These are phyloP conservation scores for Trametes polyzona DNA, from an alignment of 1,284 basidiomycete species.

Conservation along the genomic window DNA sequence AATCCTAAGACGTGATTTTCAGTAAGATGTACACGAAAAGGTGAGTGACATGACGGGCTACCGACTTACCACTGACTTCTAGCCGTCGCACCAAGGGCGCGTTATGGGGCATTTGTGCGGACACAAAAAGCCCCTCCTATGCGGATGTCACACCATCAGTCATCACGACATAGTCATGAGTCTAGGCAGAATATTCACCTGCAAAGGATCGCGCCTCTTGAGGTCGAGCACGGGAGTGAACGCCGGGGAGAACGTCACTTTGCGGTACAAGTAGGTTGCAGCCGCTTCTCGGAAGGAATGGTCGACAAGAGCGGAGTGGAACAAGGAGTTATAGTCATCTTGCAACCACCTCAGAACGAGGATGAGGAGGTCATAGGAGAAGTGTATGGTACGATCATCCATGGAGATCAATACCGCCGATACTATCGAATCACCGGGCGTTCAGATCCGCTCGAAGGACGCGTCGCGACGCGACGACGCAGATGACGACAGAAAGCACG, in stretches of 20 bases:
- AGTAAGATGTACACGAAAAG: background rate
- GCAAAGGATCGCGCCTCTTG: slow-evolving; percentile 38
- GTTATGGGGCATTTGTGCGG: slow-evolving; percentile 46
- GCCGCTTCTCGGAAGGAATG: slow-evolving; percentile 45
- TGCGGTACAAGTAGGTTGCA: slow-evolving; percentile 47
- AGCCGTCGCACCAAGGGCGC: slow-evolving; percentile 44
- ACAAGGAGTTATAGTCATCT: slow-evolving; percentile 41
- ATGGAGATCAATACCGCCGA: too few species aligned
- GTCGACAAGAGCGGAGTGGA: slow-evolving; percentile 47
- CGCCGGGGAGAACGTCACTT: slow-evolving; percentile 45
- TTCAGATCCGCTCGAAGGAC: too few species aligned
- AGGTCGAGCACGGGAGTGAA: slow-evolving; percentile 39
- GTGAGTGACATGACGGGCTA: background rate
- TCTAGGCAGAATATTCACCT: slow-evolving; percentile 32
- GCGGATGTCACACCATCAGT: background rate
- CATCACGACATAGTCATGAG: background rate
- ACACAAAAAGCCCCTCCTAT: slow-evolving; percentile 37
- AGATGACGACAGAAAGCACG: too few species aligned
- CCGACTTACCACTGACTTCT: slow-evolving; percentile 46
- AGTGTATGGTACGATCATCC: too few species aligned
- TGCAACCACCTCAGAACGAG: slow-evolving; percentile 38
- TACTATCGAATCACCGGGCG: too few species aligned
- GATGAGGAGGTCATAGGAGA: slow-evolving; percentile 44
- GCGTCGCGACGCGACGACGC: too few species aligned
- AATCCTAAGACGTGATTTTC: slow-evolving; percentile 38